A percentile compares a stretch with the other conserved stretches of the same genome.
Conservation (phyloP, 2,329 filamentous ascomycete genomes). For the Aureobasidium zeae region DNA sequence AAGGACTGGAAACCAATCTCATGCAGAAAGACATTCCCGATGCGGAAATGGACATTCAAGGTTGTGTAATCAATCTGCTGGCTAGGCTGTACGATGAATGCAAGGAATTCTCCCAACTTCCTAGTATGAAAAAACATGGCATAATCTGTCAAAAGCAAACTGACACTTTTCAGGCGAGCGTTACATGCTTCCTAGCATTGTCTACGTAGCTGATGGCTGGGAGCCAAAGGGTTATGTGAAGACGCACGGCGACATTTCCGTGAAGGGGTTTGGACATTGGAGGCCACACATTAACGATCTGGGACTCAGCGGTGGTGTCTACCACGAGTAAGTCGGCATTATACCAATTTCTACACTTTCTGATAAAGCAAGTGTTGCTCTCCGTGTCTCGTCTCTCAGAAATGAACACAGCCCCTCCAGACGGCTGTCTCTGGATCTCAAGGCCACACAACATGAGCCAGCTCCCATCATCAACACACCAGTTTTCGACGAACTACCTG, state of each 20-base stretch:
- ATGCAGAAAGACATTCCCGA: not conserved
- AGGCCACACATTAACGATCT: not conserved
- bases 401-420: not conserved
- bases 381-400: not conserved
- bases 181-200: not conserved
- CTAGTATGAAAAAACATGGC: not conserved
- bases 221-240: not conserved
- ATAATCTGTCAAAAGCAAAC: no score
- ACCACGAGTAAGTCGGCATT: slow-evolving; percentile 5
- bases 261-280: not conserved
- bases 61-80: not conserved
- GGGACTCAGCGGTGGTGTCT: not conserved
- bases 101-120: not conserved
- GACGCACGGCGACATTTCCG: not conserved
- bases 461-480: not conserved
- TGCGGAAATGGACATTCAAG: not conserved
- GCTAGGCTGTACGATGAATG: not conserved
- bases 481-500: no score
- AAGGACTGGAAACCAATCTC: not conserved
- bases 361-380: not conserved
- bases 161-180: not conserved
- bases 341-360: not conserved
- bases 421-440: slow-evolving; percentile 4
- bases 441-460: not conserved
- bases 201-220: slow-evolving; percentile 1